Conservation (phyloP, 1,284 basidiomycete species). For the Schizophyllum commune region DNA sequence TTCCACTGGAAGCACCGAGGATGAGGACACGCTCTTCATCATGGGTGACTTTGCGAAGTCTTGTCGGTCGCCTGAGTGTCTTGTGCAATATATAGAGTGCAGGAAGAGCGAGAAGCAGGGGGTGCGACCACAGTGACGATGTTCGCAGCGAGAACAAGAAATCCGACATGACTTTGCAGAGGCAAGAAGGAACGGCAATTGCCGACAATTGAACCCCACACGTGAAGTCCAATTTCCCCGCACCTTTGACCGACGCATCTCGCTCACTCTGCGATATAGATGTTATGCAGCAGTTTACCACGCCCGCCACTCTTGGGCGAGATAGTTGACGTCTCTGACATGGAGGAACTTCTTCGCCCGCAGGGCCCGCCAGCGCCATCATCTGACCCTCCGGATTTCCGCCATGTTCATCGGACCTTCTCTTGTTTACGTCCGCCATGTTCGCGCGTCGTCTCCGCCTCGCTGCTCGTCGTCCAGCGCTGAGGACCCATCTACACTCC, state of each 20-base stretch:
- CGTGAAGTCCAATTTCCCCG: not conserved
- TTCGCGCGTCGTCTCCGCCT: not conserved
- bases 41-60: not conserved
- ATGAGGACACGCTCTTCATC: slow-evolving; percentile 65
- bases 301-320: too few species aligned
- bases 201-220: not conserved
- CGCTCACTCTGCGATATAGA: too few species aligned
- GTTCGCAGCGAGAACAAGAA: not conserved
- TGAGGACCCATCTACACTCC: slow-evolving; percentile 32
- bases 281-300: too few species aligned
- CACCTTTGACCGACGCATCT: not conserved
- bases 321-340: too few species aligned
- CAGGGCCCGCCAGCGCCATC: too few species aligned
- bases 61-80: not conserved
- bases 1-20: slow-evolving; percentile 76
- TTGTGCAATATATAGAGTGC: not conserved
- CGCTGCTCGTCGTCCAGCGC: slow-evolving; percentile 14
- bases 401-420: not conserved
- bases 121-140: not conserved
- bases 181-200: not conserved
- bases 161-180: not conserved
- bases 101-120: not conserved
- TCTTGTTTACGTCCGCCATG: not conserved
- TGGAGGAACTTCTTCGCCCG: too few species aligned
- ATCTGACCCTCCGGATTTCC: not conserved